Evolutionary conservation across 169 alveolate genomes (phyloP), one percentile per base, ranked within the genome.

Genomic region (Plasmodium cynomolgi): DNA sequence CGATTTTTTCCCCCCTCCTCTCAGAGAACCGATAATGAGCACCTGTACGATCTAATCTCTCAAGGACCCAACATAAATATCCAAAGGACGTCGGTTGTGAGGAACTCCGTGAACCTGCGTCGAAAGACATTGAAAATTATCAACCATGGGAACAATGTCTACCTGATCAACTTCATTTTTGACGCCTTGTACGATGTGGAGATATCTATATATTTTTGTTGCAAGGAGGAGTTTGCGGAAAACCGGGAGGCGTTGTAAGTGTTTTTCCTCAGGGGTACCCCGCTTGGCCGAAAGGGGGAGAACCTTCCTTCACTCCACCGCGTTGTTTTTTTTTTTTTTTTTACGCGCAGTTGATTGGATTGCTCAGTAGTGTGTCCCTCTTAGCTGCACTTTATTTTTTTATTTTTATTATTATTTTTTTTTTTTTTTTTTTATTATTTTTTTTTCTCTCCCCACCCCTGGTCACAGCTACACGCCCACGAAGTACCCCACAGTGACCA

Each of bases 101-200:
- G 93, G 81, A 86, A 86, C 62, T 50, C 81, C 17, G 71, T 86
- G 29, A 86, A 86, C 47, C 81, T 86, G 23, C 85, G 93, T 2
- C 79, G 88, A 56, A 86, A 79, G 20, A 77, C 93, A 54, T 77
- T 86, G 44, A 47, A 41, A 77, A 33, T 86, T 50, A 56, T 86
- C 17, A 75, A 86, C 71, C 23, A 54, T 31, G 88, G 88, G 33
- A 79, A 86, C 26, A 81, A 92, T 31, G 26, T 72, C 2, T 92
- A 92, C 73, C 79, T 77, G 58, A 82, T 92, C n/a, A 81, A 92
- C 72, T 92, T 92, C 62, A 44, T 84, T 75, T 82, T 92, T 81
- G 95, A 92, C 39, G 41, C 95, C 44, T 34, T 83, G 44, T 79
- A 72, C 77, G 95, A 92, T 23, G 95, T 92, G 23, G 93, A 92